Base-by-base conservation (phyloP, 768 basidiomycete species). In the Suillus placidus region DNA sequence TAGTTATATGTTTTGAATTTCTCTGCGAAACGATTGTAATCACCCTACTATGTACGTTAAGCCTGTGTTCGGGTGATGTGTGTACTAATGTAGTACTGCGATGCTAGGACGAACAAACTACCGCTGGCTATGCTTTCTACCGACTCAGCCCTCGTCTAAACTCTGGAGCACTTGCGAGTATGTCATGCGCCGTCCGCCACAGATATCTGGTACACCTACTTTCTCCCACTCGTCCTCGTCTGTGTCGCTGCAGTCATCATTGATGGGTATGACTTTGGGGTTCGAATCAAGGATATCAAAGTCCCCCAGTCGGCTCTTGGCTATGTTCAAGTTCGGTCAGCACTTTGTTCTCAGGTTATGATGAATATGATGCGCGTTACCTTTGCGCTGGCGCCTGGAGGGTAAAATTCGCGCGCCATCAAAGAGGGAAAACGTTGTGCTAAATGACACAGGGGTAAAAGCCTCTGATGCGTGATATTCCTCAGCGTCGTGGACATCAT, bases 111-210 rank as follows among this genome's bases (percentile, higher is more conserved):
- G 26, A 57, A 23, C 9, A 55, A 13, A 18, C 13, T 58, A 40
- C 6, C 10, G 26, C 4, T 42, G 38, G 35, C 47, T 32, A 18
- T 58, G 26, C 18, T 20, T 10, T 18, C 40, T 23, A 45, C 57
- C 61, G 49, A 54, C 61, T 42, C 30, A 47, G 60, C 35, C 37
- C 61, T 12, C 37, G 37, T 69, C 66, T 4, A 51, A 45, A 5
- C 64, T 64, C n/a, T 9, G 73, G 34, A 61, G 68, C 26, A 67
- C 75, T 60, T 77, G 73, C 0, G 72, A 71, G 61, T 75, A 75
- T 18, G 66, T 66, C 61, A 52, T 35, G 43, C 64, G 69, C 64
- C 64, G 68, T 56, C 64, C 56, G n/a, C 34, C 55, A 10, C 32
- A n/a, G 12, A n/a, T 58, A 62, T 35, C 12, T 35, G 10, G 18